These are phyloP conservation scores for Westerdykella aurantiaca DNA, from an alignment of 2,329 filamentous ascomycete genomes.

Conservation along the genomic window DNA sequence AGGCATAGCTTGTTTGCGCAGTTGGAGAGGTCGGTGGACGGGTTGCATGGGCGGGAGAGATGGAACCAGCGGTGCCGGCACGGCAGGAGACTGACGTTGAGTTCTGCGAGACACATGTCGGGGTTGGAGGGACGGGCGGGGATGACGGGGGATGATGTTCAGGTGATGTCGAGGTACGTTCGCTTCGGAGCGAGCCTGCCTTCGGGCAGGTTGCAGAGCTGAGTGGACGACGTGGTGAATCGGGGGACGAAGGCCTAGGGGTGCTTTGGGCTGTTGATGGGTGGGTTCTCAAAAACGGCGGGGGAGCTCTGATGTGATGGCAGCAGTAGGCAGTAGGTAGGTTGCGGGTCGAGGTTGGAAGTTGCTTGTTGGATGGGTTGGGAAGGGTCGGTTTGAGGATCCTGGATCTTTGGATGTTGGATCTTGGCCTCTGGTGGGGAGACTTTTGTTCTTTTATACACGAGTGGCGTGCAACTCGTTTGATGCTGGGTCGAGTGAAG, in stretches of 20 bases:
- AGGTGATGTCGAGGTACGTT: constrained; percentile 24
- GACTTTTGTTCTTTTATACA: constrained; percentile 17
- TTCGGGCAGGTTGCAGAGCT: constrained; percentile 14
- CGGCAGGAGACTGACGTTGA: constrained; percentile 43
- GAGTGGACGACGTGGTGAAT: constrained; percentile 20
- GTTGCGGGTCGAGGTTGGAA: constrained; percentile 6
- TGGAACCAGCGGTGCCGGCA: constrained; percentile 49
- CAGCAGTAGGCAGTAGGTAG: constrained; percentile 19
- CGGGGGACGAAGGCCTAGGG: constrained; percentile 4
- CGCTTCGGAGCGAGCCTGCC: constrained; percentile 16
- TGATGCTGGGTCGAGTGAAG: constrained; percentile 10
- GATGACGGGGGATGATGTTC: constrained; percentile 7
- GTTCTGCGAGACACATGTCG: constrained; percentile 46
- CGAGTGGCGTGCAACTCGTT: constrained; percentile 14
- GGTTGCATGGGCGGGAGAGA: constrained; percentile 41
- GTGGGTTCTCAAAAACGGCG: constrained; percentile 2
- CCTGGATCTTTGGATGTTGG: no score
- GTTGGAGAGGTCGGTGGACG: constrained; percentile 43
- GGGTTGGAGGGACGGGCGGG: constrained; percentile 3
- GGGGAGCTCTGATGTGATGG: constrained; percentile 15
- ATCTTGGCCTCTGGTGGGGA: constrained; percentile 6
- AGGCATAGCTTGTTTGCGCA: constrained; percentile 43
- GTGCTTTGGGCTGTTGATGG: not conserved
- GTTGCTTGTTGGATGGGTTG: constrained; percentile 3
- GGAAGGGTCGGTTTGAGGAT: no score